Base-by-base conservation (phyloP, 169 alveolate genomes). In the Plasmodium falciparum region DNA sequence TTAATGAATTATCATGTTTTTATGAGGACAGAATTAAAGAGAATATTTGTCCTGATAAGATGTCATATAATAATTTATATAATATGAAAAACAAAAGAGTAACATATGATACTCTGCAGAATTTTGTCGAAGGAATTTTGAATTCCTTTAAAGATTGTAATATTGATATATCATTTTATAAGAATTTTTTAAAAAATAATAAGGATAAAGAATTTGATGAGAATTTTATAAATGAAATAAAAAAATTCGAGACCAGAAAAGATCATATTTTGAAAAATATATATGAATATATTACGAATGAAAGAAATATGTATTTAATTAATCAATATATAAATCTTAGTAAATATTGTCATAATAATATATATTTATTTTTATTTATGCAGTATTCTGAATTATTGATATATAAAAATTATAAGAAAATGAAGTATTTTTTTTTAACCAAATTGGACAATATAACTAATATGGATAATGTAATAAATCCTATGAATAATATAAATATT, bases 241-340 rank as follows among this genome's bases (percentile, higher is more conserved):
- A 80, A 49, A 67, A 80, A 29, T 80, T 80, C 29, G 90, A 80
- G 45, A 52, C 74, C 54, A 69, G 73, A 80, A 80, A 80, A 56
- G 83, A 80, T 43, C 58, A 69, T 49, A 61, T 69, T 13, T 69
- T 80, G 61, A 80, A 69, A 26, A 80, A 80, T 69, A 67, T 80
- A 15, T 80, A 80, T 80, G 85, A 80, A 56, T 39, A 61, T 80
- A 50, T 80, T 63, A 69, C 49, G 59, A 63, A 63, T 47, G 90
- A 80, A 69, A 67, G 83, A 62, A 80, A 80, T 39, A 33, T 67
- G 2, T 24, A 56, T 33, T 49, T 80, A 56, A 80, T 80, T 80
- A 49, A 26, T 24, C 71, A 49, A 33, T 80, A 69, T 58, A 45
- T 61, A 29, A 33, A 62, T 73, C 45, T 80, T 50, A 72, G 85